Conservation (phyloP, 2,329 filamentous ascomycete genomes). For the Trichophaea hybrida region DNA sequence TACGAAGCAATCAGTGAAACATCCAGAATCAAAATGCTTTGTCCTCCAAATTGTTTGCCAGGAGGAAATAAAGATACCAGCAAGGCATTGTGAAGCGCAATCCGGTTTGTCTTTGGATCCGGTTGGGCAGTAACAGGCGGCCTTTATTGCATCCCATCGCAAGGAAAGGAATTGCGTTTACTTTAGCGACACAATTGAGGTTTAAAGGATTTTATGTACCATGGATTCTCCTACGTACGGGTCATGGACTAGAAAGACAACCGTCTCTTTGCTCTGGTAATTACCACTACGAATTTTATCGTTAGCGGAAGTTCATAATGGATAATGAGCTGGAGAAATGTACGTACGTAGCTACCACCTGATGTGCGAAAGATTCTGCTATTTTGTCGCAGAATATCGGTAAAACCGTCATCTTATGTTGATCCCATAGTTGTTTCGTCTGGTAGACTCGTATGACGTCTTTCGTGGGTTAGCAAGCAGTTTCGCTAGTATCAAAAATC, state of each 20-base stretch:
- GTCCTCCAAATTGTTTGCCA: not conserved
- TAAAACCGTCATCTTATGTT: constrained; percentile 63
- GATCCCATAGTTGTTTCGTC: constrained; percentile 42
- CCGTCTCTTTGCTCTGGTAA: constrained; percentile 49
- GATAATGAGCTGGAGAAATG: not conserved
- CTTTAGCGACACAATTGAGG: not conserved
- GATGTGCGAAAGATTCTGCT: constrained; percentile 67
- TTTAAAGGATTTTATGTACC: constrained; percentile 20
- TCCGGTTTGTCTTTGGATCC: constrained; percentile 41
- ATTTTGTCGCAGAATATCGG: constrained; percentile 61
- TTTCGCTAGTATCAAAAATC: not conserved
- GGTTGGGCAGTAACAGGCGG: constrained; percentile 55
- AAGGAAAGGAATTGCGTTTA: constrained; percentile 1
- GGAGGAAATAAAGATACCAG: constrained; percentile 45
- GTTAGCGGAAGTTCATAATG: too few species aligned
- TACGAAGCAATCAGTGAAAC: constrained; percentile 8
- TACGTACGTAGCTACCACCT: constrained; percentile 61
- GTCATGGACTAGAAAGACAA: constrained; percentile 82
- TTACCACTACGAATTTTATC: constrained; percentile 26
- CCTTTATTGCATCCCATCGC: constrained; percentile 32
- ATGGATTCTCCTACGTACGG: constrained; percentile 43
- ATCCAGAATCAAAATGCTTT: constrained; percentile 24
- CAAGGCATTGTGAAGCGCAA: constrained; percentile 77
- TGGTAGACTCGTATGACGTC: constrained; percentile 18
- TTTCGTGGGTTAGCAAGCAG: constrained; percentile 2